phyloP scores from a whole-genome alignment of 1,284 basidiomycete species.

The Ceratobasidium sp. region DNA sequence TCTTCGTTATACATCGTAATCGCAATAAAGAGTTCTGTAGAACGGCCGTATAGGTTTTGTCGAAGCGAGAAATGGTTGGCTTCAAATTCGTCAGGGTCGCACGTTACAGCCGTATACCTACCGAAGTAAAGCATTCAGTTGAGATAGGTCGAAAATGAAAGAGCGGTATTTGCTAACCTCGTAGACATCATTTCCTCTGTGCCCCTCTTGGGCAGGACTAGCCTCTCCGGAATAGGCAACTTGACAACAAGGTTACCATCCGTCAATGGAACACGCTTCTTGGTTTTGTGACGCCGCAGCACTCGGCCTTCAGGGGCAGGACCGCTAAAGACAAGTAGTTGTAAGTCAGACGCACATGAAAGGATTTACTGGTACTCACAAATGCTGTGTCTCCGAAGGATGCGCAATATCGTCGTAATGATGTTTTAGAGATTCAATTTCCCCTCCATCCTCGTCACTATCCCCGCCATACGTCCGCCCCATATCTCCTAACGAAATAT shows the following conservation, averaged over 20 bases:
- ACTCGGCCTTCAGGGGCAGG: constrained; percentile 86
- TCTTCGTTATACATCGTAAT: constrained; percentile 99
- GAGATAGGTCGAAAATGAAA: background rate
- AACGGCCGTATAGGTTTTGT: constrained; percentile 83
- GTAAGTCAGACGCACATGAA: background rate
- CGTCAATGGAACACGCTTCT: constrained; percentile 77
- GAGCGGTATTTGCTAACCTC: constrained; percentile 63
- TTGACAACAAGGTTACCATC: constrained; percentile 91
- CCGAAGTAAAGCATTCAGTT: background rate
- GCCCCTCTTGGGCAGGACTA: constrained; percentile 80
- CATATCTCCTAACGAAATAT: constrained; percentile 37
- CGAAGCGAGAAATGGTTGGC: constrained; percentile 85
- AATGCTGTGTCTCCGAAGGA: constrained; percentile 42
- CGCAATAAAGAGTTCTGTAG: constrained; percentile 94
- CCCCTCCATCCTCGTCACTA: constrained; percentile 39
- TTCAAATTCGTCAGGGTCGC: constrained; percentile 94
- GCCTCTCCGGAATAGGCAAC: constrained; percentile 84
- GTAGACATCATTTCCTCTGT: constrained; percentile 88
- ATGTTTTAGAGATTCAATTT: constrained; percentile 41
- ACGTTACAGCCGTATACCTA: constrained; percentile 85
- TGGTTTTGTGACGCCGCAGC: constrained; percentile 78
- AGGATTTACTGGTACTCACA: constrained; percentile 6
- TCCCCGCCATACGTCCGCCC: constrained; percentile 30
- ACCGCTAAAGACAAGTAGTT: constrained; percentile 59
- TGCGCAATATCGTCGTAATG: constrained; percentile 36